A percentile compares a stretch with the other conserved stretches of the same genome.
Evolutionary conservation across 192 early-diverging fungal genomes (phyloP).

Genomic region (Backusella sp.): DNA sequence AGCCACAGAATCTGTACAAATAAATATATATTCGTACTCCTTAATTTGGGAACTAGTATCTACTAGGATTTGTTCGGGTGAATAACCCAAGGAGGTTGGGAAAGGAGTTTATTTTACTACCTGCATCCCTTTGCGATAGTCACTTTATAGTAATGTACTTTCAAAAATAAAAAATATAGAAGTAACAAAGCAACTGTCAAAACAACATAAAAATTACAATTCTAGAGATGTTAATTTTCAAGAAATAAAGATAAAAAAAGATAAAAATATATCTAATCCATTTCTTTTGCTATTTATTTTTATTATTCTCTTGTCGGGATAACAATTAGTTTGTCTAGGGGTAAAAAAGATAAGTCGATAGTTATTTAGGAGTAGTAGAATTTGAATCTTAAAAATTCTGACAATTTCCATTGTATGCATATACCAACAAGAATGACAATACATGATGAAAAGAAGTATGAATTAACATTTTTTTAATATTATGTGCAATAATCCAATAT

Average conservation of each 20-base stretch:
- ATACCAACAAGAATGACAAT: background rate
- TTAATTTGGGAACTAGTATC: background rate
- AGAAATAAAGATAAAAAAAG: background rate
- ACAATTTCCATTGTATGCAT: background rate
- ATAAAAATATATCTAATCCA: background rate
- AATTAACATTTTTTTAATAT: background rate
- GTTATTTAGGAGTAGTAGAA: background rate
- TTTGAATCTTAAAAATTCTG: background rate
- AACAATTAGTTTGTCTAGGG: background rate
- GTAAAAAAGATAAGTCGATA: background rate
- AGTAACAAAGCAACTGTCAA: background rate
- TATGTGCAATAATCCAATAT: background rate
- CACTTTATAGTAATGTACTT: background rate
- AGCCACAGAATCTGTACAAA: background rate
- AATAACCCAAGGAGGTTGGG: background rate
- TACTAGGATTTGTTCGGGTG: background rate
- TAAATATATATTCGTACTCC: background rate
- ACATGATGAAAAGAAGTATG: background rate
- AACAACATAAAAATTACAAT: background rate
- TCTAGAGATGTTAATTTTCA: background rate
- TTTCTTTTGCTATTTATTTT: background rate
- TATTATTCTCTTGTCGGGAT: background rate
- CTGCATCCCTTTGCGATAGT: background rate
- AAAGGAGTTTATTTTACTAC: background rate
- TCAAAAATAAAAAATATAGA: background rate